Percentiles rank a stretch among this genome's conserved stretches.
Conservation (phyloP, 768 basidiomycete genomes). For the Harrya chromipes region DNA sequence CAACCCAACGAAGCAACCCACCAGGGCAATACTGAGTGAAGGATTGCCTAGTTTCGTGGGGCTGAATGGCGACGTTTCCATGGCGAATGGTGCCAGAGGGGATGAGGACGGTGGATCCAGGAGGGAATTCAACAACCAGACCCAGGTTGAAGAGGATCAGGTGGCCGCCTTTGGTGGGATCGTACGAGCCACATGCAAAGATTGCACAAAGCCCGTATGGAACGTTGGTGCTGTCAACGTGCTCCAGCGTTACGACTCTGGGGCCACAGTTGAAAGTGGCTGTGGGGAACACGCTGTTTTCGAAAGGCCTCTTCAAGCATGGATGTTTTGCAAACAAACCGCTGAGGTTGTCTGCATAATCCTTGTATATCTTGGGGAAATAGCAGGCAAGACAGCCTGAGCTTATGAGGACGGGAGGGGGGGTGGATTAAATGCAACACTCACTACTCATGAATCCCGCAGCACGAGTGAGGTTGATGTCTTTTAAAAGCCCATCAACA, state of each 20-base stretch:
- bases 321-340: background rate
- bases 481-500: no score
- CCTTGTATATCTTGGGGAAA: conserved; percentile 19
- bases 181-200: conserved; percentile 21
- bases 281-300: conserved; percentile 25
- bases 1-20: background rate
- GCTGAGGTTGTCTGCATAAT: background rate
- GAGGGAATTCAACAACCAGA: background rate
- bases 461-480: conserved; percentile 8
- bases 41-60: background rate
- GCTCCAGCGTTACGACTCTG: conserved; percentile 8
- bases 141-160: background rate
- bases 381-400: conserved; percentile 19
- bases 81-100: background rate
- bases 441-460: conserved; percentile 22
- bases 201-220: conserved; percentile 34
- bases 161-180: background rate
- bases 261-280: conserved; percentile 34
- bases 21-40: conserved; percentile 8
- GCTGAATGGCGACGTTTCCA: background rate
- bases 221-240: conserved; percentile 31
- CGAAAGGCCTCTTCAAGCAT: conserved; percentile 6
- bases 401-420: no score
- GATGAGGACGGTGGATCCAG: background rate
- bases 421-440: background rate